Base-by-base conservation (phyloP, 805 yeast species). In the Wickerhamomyces rabaulensis region DNA sequence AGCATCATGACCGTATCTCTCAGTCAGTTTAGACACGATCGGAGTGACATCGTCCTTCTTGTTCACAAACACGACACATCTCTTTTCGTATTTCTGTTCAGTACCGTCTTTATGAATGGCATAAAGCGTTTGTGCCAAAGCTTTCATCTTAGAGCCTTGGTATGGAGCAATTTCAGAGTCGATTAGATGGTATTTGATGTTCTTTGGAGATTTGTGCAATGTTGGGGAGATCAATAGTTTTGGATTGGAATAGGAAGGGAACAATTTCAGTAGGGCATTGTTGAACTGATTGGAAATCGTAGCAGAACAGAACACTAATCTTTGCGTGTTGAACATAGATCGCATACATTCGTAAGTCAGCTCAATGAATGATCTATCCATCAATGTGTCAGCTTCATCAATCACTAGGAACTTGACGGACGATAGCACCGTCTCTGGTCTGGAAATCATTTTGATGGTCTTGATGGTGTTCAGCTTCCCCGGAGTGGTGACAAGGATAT, bases 371-470 rank as follows among this genome's bases (percentile, higher is more conserved):
- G 94, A 83, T 44, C 79, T 77, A 61, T 91, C 96, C 80, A 91
- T 75, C 46, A 92, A 68, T 0, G 96, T 86, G 65, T 92, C 99
- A 0, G 99, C 98, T 64, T 92, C 99, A 62, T 92, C 99, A 13
- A 87, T 77, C 2, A 87, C 92, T 40, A 85, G 71, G 57, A 75
- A 84, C 23, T 73, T 71, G 6, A 84, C 79, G 64, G 75, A 52
- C 49, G 70, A 57, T 12, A 77, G 50, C 4, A 67, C 55, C 61
- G 66, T 52, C 66, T 74, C 63, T 46, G 77, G 60, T 39, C 65
- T 63, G 19, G 65, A 60, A 1, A 70, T 58, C 56, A 61, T 62
- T 25, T 62, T 52, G 13, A 69, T 67, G 19, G 62, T 61, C 27
- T 57, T 57, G n/a, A 77, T 52, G 1, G 67, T 58, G 36, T 60